Conservation (phyloP, 495 filamentous ascomycete species). For the Bryoglossum gracile region DNA sequence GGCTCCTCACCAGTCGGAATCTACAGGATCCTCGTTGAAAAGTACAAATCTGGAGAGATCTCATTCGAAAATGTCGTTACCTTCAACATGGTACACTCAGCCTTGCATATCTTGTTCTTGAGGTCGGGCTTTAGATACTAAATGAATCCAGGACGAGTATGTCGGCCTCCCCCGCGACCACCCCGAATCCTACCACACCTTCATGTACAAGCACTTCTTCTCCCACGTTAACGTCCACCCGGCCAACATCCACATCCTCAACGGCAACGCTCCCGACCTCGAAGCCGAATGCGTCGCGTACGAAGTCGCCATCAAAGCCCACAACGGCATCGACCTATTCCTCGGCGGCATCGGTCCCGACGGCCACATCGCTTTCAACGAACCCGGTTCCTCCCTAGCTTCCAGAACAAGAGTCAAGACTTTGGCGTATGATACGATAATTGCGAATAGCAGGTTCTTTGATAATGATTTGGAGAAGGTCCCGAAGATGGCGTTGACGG, state of each 20-base stretch:
- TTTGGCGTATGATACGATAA: slow-evolving; percentile 76
- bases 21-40: slow-evolving; percentile 69
- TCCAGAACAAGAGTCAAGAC: slow-evolving; percentile 81
- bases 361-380: slow-evolving; percentile 86
- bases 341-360: slow-evolving; percentile 79
- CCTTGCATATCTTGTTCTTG: background rate
- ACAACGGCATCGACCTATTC: slow-evolving; percentile 79
- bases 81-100: slow-evolving; percentile 72
- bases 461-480: slow-evolving; percentile 63
- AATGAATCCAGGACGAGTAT: slow-evolving; percentile 71
- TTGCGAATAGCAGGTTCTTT: slow-evolving; percentile 83
- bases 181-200: slow-evolving; percentile 78
- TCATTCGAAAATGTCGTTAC: slow-evolving; percentile 84
- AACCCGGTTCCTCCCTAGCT: slow-evolving; percentile 73
- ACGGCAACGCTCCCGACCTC: slow-evolving; percentile 70
- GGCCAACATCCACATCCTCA: slow-evolving; percentile 76
- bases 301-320: slow-evolving; percentile 67
- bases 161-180: slow-evolving; percentile 75
- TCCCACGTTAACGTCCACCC: slow-evolving; percentile 77
- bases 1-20: slow-evolving; percentile 72
- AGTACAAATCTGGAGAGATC: slow-evolving; percentile 68
- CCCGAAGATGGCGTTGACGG: slow-evolving; percentile 76
- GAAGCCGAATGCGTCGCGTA: slow-evolving; percentile 72
- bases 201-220: slow-evolving; percentile 91
- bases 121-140: background rate